Evolutionary conservation across 208 protist genomes (phyloP).

Genomic region (Vickermania spadyakhi): DNA sequence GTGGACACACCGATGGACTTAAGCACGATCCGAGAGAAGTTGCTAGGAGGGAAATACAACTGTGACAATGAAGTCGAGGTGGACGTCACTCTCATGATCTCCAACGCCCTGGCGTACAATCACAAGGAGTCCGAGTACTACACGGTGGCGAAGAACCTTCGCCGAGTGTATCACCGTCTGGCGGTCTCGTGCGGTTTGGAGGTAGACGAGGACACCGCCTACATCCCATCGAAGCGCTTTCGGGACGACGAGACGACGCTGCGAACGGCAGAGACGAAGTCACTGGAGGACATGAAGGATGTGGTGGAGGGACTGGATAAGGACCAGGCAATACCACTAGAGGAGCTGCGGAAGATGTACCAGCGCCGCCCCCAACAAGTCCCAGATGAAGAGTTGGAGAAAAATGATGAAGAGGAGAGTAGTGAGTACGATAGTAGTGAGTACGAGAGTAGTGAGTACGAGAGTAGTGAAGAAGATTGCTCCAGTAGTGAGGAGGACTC

Average conservation of each 20-base stretch:
- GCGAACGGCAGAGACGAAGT: conserved; percentile 47
- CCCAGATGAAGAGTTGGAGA: conserved; percentile 13
- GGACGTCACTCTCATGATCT: conserved; percentile 78
- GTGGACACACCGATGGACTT: conserved; percentile 70
- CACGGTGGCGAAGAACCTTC: conserved; percentile 44
- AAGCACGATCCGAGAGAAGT: conserved; percentile 54
- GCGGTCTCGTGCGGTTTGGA: conserved; percentile 37
- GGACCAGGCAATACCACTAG: conserved; percentile 75
- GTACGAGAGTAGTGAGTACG: conserved; percentile 10
- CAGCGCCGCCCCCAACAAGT: conserved; percentile 9
- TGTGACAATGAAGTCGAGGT: conserved; percentile 61
- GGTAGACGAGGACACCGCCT: conserved; percentile 62
- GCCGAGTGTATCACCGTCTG: conserved; percentile 29
- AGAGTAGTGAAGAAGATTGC: conserved; percentile 11
- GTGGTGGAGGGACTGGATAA: conserved; percentile 65
- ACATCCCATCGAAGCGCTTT: conserved; percentile 58
- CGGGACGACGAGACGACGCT: conserved; percentile 81
- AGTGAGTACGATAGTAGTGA: conserved; percentile 9
- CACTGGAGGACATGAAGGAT: conserved; percentile 49
- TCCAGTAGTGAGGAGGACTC: conserved; percentile 2
- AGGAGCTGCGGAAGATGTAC: conserved; percentile 72
- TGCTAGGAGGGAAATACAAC: conserved; percentile 51
- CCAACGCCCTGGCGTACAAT: conserved; percentile 85
- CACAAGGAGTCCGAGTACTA: conserved; percentile 53
- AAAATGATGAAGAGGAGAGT: conserved; percentile 22